Evolutionary conservation across 192 early-diverging fungal genomes (phyloP), one percentile per base, ranked within the genome.

Genomic region (Coemansia sp.): DNA sequence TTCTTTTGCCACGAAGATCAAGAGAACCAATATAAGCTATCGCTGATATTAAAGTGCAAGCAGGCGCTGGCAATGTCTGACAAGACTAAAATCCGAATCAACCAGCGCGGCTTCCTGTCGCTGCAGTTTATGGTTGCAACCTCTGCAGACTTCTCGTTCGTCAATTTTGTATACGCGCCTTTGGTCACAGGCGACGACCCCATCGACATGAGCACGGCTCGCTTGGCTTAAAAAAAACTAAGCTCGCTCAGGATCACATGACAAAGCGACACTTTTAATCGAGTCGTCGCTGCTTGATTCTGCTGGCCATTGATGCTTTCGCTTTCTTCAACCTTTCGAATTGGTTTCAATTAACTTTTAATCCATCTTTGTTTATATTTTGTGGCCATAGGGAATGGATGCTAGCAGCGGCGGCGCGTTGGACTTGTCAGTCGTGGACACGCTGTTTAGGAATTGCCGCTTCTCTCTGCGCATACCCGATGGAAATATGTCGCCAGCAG

Each of bases 61-160:
- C 70, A 71, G 5, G 80, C 82, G 26, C 55, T 84, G 68, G 59
- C 56, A 17, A 42, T 79, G 39, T 82, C 80, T 2, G 75, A 80
- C 32, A 80, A 79, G 58, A 82, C 72, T 6, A 78, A 68, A 18
- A 73, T 84, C 29, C 34, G 77, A 7, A 62, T 82, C 36, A 82
- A 82, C 35, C 65, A 72, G 53, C 56, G 57, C 8, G 82, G 82
- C 3, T 80, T 82, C 37, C 51, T 83, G 22, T 78, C 66, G 31
- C 62, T 83, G 57, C 80, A 83, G 63, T 79, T 79, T 53, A 79
- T 79, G 77, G 58, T 79, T 18, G 70, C 69, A 27, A 71, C 77
- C 2, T 61, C 65, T n/a, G 61, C 62, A 5, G 66, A 76, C 19
- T 60, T 68, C 2, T 76, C 72, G 33, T 76, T 76, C 65, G 72